A percentile compares a stretch with the other conserved stretches of the same genome.
These are phyloP conservation scores for Guillardia theta DNA, from an alignment of 78 protist species.

Conservation along the genomic window DNA sequence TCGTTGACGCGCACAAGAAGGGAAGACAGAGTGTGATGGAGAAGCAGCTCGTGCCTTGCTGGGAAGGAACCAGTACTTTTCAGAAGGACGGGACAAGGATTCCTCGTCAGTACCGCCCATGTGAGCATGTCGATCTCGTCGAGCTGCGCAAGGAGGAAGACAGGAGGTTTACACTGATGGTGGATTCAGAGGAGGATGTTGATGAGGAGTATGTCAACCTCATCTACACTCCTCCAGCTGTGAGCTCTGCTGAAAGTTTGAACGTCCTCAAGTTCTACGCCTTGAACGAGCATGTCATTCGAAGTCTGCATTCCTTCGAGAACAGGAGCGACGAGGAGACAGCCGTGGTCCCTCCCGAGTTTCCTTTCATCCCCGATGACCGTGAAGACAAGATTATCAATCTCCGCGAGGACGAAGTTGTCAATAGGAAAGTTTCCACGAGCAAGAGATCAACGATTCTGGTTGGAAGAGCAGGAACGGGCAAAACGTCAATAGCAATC, in stretches of 20 bases:
- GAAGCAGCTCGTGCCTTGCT: not conserved
- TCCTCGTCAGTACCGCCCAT: not conserved
- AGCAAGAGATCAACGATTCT: not conserved
- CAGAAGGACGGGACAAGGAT: too few relatives aligned
- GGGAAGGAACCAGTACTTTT: too few relatives aligned
- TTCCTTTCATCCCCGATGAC: constrained; percentile 2
- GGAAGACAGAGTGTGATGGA: not conserved
- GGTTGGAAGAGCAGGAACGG: constrained; percentile 33
- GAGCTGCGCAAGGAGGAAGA: not conserved
- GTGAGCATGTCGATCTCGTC: not conserved
- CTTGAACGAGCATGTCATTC: not conserved
- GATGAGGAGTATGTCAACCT: not conserved
- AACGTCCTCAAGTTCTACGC: constrained; percentile 10
- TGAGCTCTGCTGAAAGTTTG: not conserved
- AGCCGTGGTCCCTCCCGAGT: not conserved
- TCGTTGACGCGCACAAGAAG: not conserved
- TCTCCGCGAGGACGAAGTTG: not conserved
- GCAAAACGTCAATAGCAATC: constrained; percentile 41
- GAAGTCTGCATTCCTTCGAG: not conserved
- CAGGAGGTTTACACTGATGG: not conserved
- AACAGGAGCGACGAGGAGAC: not conserved
- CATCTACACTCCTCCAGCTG: not conserved
- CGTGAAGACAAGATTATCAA: not conserved
- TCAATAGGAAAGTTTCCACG: too few relatives aligned
- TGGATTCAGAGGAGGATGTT: not conserved